Evolutionary conservation across 2,329 filamentous ascomycete genomes (phyloP).

Genomic region (Xylariaceae sp.): DNA sequence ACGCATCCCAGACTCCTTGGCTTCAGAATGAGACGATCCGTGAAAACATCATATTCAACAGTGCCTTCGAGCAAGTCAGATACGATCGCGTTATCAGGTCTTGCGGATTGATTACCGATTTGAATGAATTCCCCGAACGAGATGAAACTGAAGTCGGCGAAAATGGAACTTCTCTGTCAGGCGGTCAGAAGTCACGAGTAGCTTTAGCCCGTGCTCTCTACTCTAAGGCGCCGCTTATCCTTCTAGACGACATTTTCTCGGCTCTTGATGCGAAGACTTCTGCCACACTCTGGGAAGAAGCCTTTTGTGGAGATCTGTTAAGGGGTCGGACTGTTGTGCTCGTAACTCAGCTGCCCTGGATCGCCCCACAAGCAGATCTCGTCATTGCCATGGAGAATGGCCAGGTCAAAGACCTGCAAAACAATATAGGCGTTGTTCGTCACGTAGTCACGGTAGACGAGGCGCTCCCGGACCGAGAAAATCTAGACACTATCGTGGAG

Average conservation of each 20-base stretch:
- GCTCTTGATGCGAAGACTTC: slow-evolving; percentile 56
- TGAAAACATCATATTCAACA: slow-evolving; percentile 52
- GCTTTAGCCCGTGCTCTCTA: slow-evolving; percentile 54
- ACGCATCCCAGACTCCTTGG: slow-evolving; percentile 54
- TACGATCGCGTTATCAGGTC: slow-evolving; percentile 53
- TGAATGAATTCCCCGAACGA: slow-evolving; percentile 45
- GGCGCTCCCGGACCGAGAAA: slow-evolving; percentile 34
- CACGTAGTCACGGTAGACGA: slow-evolving; percentile 41
- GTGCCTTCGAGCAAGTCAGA: slow-evolving; percentile 44
- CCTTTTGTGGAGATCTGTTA: slow-evolving; percentile 52
- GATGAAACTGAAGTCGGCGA: slow-evolving; percentile 51
- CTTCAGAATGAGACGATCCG: slow-evolving; percentile 52
- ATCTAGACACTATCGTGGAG: slow-evolving; percentile 31
- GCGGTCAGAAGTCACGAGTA: slow-evolving; percentile 53
- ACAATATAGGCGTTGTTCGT: slow-evolving; percentile 43
- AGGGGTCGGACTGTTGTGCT: slow-evolving; percentile 50
- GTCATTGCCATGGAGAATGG: slow-evolving; percentile 44
- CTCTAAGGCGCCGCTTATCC: slow-evolving; percentile 48
- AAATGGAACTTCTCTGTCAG: slow-evolving; percentile 50
- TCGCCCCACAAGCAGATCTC: slow-evolving; percentile 47
- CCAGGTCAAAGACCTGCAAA: slow-evolving; percentile 36
- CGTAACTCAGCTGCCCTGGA: slow-evolving; percentile 53
- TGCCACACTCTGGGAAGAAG: slow-evolving; percentile 50
- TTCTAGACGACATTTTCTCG: slow-evolving; percentile 56
- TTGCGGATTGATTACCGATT: slow-evolving; percentile 47